A percentile compares a stretch with the other conserved stretches of the same genome.
These are phyloP conservation scores for Posidonia australis DNA, from an alignment of 106 monocot species.

Conservation along the genomic window DNA sequence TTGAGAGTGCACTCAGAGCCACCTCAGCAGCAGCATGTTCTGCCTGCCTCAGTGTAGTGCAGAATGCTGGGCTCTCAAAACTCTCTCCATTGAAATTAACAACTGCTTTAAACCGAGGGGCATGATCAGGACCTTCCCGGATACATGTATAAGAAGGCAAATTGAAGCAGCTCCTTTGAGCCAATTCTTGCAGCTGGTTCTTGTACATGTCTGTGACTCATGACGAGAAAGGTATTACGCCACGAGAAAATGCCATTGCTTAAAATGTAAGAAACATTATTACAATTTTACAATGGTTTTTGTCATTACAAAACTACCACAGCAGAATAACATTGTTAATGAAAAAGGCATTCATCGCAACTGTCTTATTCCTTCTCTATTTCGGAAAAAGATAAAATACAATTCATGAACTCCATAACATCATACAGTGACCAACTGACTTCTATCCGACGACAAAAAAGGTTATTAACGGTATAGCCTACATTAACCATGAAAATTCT, in stretches of 20 bases:
- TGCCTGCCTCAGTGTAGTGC: conserved; percentile 60
- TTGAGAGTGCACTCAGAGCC: conserved; percentile 46
- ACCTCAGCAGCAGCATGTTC: conserved; percentile 86
- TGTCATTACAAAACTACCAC: too few species aligned
- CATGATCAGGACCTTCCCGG: conserved; percentile 72
- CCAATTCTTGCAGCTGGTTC: conserved; percentile 84
- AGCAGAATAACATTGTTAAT: too few species aligned
- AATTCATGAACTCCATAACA: too few species aligned
- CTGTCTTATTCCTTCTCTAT: too few species aligned
- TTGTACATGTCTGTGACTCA: conserved; percentile 49
- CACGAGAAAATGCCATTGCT: neutral
- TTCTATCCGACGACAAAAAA: too few species aligned
- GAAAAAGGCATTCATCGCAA: too few species aligned
- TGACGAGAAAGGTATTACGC: neutral
- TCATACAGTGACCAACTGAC: too few species aligned
- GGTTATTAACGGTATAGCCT: too few species aligned
- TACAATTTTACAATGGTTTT: too few species aligned
- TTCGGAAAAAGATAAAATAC: too few species aligned
- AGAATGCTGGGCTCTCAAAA: conserved; percentile 54
- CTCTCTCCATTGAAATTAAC: conserved; percentile 78
- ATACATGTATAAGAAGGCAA: conserved; percentile 66
- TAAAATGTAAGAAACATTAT: neutral
- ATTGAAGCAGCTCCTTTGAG: conserved; percentile 83
- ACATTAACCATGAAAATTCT: too few species aligned
- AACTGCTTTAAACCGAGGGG: conserved; percentile 63